Evolutionary conservation across 164 flowering plant genomes (phyloP), one percentile per base, ranked within the genome.

Genomic region (Pachysandra terminalis): DNA sequence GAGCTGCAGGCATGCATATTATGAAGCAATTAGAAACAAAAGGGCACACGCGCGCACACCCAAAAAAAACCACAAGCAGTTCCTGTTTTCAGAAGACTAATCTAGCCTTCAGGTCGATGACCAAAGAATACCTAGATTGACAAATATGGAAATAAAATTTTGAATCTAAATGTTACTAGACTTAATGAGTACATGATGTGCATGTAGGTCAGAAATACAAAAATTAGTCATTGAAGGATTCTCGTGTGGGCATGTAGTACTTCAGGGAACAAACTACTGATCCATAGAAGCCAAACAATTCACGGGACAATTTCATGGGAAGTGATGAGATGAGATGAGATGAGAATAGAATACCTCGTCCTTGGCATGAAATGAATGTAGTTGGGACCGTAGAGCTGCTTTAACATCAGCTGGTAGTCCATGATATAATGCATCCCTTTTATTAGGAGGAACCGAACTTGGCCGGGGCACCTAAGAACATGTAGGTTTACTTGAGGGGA

Each of bases 401-500:
- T 90, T 90, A 19, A 90, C 85, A 68, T 59, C 73, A 27, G 74
- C 37, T 53, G 96, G 96, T 76, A 90, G 76, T 37, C 83, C 84
- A 59, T 83, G 78, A 72, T 88, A 90, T 32, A 90, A 70, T 19
- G 79, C 62, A 63, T 90, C 90, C 75, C 96, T 88, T 68, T 67
- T 74, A 69, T 85, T 88, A 59, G 85, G 79, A 53, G 91, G 91
- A 74, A 90, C 85, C 56, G 84, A 81, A 40, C 81, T 71, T 19
- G 96, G 93, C 0, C 91, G 88, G 65, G 87, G 81, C 27, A 86
- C 89, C 96, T 90, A 40, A 54, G 25, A 63, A 56, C 67, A 67
- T 8, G 49, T 0, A 32, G 26, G 56, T 61, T 61, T 28, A 55
- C 24, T 9, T 21, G 66, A 58, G 15, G 22, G 14, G 19, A 23